Evolutionary conservation across 495 filamentous ascomycete genomes (phyloP).

Genomic region (Aspergillus sparsus): DNA sequence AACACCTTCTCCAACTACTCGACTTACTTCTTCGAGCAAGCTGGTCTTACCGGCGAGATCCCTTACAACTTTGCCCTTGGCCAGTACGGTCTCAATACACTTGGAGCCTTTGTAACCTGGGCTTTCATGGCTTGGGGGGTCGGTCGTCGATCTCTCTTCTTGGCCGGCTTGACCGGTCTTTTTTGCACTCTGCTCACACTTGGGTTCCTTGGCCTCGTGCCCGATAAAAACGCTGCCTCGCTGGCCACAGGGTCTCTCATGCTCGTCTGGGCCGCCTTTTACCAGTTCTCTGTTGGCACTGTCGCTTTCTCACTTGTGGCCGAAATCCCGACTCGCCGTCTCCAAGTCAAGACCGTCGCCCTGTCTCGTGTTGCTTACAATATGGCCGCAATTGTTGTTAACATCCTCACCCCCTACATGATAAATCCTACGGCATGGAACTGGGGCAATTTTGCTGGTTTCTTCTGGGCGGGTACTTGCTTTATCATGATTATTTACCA

Average conservation of each 20-base stretch:
- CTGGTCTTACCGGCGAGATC: conserved; percentile 58
- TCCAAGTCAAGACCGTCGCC: conserved; percentile 76
- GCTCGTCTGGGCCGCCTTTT: conserved; percentile 70
- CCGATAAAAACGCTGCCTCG: conserved; percentile 53
- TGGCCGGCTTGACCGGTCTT: conserved; percentile 66
- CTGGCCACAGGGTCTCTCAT: conserved; percentile 71
- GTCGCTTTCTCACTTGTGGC: conserved; percentile 77
- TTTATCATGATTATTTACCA: conserved; percentile 70
- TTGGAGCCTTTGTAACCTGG: conserved; percentile 71
- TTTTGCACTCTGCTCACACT: conserved; percentile 67
- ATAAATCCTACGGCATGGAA: conserved; percentile 71
- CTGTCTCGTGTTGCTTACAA: conserved; percentile 71
- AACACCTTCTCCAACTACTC: conserved; percentile 79
- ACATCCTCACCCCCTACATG: conserved; percentile 73
- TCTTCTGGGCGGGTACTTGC: conserved; percentile 76
- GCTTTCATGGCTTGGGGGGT: conserved; percentile 65
- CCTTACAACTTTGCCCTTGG: conserved; percentile 71
- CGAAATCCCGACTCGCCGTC: conserved; percentile 68
- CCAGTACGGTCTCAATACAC: conserved; percentile 72
- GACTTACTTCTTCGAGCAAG: conserved; percentile 74
- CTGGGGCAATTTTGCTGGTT: conserved; percentile 74
- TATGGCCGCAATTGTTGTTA: conserved; percentile 65
- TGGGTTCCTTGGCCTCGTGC: conserved; percentile 69
- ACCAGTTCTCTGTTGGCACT: conserved; percentile 74
- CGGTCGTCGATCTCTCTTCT: conserved; percentile 69